phyloP scores from a whole-genome alignment of 2,329 filamentous ascomycete species.

The Didymella pinodella region DNA sequence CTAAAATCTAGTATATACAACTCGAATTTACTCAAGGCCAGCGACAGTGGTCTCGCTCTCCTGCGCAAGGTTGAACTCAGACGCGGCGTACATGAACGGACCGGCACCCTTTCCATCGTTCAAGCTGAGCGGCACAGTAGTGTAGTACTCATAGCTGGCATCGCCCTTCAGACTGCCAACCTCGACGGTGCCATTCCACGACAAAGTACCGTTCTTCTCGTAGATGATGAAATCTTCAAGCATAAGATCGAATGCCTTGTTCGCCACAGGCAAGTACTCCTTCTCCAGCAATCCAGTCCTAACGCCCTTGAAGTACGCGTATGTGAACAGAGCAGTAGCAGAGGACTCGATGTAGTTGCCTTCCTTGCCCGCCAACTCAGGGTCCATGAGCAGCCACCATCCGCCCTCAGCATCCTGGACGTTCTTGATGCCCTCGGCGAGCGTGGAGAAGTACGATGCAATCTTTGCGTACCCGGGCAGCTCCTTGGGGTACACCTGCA shows the following conservation, averaged over 20 bases:
- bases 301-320: constrained; percentile 48
- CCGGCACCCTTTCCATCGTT: constrained; percentile 54
- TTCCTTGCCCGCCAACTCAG: constrained; percentile 52
- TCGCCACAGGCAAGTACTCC: constrained; percentile 50
- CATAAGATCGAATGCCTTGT: constrained; percentile 57
- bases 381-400: constrained; percentile 67
- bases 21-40: not conserved
- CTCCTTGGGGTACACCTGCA: constrained; percentile 56
- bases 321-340: constrained; percentile 61
- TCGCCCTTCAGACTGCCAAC: constrained; percentile 61
- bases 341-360: constrained; percentile 70
- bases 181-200: constrained; percentile 61
- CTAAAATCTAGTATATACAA: not conserved
- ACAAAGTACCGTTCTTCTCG: constrained; percentile 57
- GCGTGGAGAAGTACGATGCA: constrained; percentile 51
- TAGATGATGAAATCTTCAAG: constrained; percentile 57
- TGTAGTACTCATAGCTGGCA: constrained; percentile 59
- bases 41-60: constrained; percentile 7
- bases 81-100: constrained; percentile 52
- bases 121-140: constrained; percentile 42
- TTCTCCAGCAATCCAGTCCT: constrained; percentile 44
- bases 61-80: constrained; percentile 39
- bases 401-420: constrained; percentile 58
- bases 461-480: constrained; percentile 51
- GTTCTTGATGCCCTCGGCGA: constrained; percentile 54